A percentile compares a stretch with the other conserved stretches of the same genome.
phyloP scores from a whole-genome alignment of 108 stramenopile genomes.

The Fistulifera pelliculosa region DNA sequence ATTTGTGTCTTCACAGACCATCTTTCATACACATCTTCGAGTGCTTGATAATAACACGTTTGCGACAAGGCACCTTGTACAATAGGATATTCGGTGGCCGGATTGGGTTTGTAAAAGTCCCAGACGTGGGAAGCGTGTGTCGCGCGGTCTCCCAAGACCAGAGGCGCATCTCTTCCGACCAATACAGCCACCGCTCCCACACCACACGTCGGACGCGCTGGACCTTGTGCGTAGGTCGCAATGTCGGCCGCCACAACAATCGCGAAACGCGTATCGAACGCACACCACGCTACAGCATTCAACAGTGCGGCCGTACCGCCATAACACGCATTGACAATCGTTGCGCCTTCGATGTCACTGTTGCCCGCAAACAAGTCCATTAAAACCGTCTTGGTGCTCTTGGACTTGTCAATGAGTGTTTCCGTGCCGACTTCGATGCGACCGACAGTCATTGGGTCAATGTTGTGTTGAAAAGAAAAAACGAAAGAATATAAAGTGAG shows the following conservation, averaged over 20 bases:
- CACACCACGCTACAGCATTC: conserved; percentile 83
- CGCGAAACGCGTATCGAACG: conserved; percentile 88
- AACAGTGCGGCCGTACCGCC: conserved; percentile 95
- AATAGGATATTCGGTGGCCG: conserved; percentile 88
- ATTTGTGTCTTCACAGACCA: conserved; percentile 52
- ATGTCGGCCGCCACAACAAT: conserved; percentile 96
- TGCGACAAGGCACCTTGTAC: conserved; percentile 94
- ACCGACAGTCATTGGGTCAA: conserved; percentile 79
- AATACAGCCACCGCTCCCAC: conserved; percentile 94
- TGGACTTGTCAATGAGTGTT: conserved; percentile 95
- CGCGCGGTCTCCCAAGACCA: conserved; percentile 70
- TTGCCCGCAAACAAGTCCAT: conserved; percentile 89
- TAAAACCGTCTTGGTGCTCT: conserved; percentile 91
- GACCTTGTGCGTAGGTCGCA: conserved; percentile 86
- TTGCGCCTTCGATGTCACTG: conserved; percentile 93
- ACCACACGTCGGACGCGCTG: conserved; percentile 94
- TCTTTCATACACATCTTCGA: conserved; percentile 87
- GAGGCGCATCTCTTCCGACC: conserved; percentile 87
- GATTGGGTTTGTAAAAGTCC: conserved; percentile 98
- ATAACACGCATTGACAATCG: conserved; percentile 96
- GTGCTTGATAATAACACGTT: conserved; percentile 87
- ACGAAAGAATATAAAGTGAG: neutral
- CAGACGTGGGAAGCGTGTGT: conserved; percentile 89
- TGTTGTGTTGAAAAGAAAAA: conserved; percentile 45
- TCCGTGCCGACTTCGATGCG: conserved; percentile 93